Base-by-base conservation (phyloP, 352 stramenopile species). In the Halophytophthora polymorphica region DNA sequence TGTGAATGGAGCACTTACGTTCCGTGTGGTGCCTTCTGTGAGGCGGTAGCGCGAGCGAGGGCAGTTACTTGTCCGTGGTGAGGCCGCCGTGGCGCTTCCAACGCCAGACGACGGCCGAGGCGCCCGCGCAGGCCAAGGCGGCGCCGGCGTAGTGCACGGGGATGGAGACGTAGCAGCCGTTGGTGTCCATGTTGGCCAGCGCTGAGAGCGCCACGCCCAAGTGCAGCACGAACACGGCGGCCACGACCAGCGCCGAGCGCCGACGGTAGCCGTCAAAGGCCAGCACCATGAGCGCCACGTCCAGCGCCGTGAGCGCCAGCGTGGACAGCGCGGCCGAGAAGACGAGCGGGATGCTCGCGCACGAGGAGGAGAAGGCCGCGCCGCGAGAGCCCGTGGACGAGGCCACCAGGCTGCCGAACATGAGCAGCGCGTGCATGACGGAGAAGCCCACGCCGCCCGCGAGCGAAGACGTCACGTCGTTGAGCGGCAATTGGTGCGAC, bases 191-290 rank as follows among this genome's bases (percentile, higher is more conserved):
- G 64, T 93, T 93, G 49, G 76, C 73, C 25, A 91, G 69, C 28
- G 76, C 73, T 72, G 83, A 91, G 29, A 93, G 64, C 2, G 77
- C 80, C 17, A 90, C 79, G 39, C 65, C 77, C 51, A 91, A 61
- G 66, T 93, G 83, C 15, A 93, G 64, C n/a, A 84, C 48, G 38
- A 78, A 71, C 7, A 91, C 83, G 19, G 62, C 63, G 28, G 58
- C 73, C 18, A 90, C 58, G 17, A 65, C 53, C 33, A 82, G 19
- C 25, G 44, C 31, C 23, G 72, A 88, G 15, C 67, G 66, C 52
- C 85, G 85, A 52, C 84, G 81, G 59, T 88, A 94, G 22, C 78
- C 80, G 23, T 88, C 76, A 53, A 94, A 94, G 34, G 84, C 81
- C 14, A 94, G 48, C 59, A 92, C 63, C 81, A 92, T 93, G 45